A percentile compares a stretch with the other conserved stretches of the same genome.
Conservation (phyloP, 148 eudicot species). For the Camellia lanceoleosa region DNA sequence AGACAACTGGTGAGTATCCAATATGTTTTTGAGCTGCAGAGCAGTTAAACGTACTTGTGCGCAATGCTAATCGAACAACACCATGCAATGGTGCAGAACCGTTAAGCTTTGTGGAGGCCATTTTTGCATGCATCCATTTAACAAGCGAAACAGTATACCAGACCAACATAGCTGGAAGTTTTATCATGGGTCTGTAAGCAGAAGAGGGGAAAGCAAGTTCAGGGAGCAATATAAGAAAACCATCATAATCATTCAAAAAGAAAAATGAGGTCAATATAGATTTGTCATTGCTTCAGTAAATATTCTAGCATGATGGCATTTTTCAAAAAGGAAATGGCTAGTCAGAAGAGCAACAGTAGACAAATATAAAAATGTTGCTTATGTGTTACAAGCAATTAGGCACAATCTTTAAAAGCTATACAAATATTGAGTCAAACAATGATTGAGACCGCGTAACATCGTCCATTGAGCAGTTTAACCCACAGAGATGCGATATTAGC, state of each 20-base stretch:
- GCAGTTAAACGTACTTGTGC: constrained; percentile 69
- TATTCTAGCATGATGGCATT: neutral
- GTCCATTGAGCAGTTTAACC: neutral
- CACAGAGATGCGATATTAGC: neutral
- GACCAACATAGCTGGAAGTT: constrained; percentile 53
- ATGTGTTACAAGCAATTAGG: neutral
- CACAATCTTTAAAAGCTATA: neutral
- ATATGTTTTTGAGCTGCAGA: constrained; percentile 70
- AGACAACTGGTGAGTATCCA: constrained; percentile 74
- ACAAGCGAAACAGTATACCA: constrained; percentile 36
- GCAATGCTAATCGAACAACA: constrained; percentile 50
- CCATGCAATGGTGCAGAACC: constrained; percentile 35
- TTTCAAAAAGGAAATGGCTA: neutral
- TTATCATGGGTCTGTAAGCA: constrained; percentile 67
- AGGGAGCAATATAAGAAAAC: neutral
- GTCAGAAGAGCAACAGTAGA: neutral
- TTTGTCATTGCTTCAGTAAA: neutral
- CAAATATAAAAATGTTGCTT: neutral
- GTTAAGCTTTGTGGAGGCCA: constrained; percentile 44
- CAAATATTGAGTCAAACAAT: neutral
- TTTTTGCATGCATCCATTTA: constrained; percentile 52
- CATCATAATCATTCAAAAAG: neutral
- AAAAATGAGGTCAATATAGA: neutral
- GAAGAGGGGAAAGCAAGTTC: constrained; percentile 16
- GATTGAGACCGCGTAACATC: neutral